Conservation (phyloP, 225 moss, liverwort and hornwort genomes). For the Pleurozium schreberi region DNA sequence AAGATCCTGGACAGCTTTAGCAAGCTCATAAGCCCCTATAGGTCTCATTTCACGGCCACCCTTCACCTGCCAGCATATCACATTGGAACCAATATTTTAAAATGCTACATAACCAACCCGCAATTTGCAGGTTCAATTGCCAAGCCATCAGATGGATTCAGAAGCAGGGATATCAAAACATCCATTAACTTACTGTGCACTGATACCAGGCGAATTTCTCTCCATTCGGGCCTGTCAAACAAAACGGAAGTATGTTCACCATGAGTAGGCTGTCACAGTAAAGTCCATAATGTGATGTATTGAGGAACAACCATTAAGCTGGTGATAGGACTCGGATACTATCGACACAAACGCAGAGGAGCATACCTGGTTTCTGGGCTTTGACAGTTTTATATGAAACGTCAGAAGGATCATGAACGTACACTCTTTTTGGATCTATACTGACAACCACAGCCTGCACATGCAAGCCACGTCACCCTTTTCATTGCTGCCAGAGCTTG, state of each 20-base stretch:
- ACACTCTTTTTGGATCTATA: conserved; percentile 85
- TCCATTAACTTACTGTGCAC: conserved; percentile 58
- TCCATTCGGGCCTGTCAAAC: conserved; percentile 71
- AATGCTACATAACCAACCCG: neutral
- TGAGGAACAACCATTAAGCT: neutral
- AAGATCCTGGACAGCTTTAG: conserved; percentile 80
- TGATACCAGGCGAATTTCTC: conserved; percentile 96
- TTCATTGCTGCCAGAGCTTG: neutral
- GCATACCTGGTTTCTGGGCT: conserved; percentile 50
- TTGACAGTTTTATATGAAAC: conserved; percentile 61
- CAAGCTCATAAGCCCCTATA: conserved; percentile 90
- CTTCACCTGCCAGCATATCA: conserved; percentile 49
- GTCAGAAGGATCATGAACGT: conserved; percentile 67
- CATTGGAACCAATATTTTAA: neutral
- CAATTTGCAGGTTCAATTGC: neutral
- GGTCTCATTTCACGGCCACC: conserved; percentile 86
- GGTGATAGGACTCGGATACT: neutral
- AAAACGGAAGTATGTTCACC: neutral
- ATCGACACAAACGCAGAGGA: neutral
- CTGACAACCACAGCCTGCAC: conserved; percentile 95
- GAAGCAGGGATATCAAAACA: neutral
- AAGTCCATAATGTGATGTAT: neutral
- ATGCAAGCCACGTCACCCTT: neutral
- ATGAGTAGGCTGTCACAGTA: neutral
- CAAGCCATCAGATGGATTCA: neutral